A percentile compares a stretch with the other conserved stretches of the same genome.
Conservation (phyloP, 495 filamentous ascomycete species). For the Symbiotaphrina buchneri region DNA sequence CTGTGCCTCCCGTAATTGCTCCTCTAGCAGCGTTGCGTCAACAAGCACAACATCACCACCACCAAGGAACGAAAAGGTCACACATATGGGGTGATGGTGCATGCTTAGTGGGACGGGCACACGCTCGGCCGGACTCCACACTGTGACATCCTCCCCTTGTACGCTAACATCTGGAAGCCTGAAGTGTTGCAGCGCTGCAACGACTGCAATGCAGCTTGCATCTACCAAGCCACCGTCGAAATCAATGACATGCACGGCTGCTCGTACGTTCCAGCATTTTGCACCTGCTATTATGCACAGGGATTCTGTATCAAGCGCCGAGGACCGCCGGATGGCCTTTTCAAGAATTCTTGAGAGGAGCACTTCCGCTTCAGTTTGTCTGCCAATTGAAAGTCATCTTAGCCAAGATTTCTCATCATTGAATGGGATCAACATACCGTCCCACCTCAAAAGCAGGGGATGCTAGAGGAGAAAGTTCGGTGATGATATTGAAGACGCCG, state of each 20-base stretch:
- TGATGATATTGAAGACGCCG: conserved; percentile 74
- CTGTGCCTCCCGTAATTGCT: conserved; percentile 66
- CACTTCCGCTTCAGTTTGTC: conserved; percentile 55
- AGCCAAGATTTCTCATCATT: conserved; percentile 6
- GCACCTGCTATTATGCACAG: conserved; percentile 77
- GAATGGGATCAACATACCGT: conserved; percentile 25
- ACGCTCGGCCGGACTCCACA: conserved; percentile 64
- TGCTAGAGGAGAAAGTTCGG: conserved; percentile 82
- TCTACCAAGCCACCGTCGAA: conserved; percentile 80
- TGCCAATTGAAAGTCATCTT: conserved; percentile 12
- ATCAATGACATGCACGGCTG: conserved; percentile 72
- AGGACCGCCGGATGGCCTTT: conserved; percentile 76
- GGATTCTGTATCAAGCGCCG: conserved; percentile 82
- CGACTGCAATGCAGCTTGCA: conserved; percentile 61
- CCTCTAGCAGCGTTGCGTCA: conserved; percentile 65
- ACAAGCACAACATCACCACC: conserved; percentile 36
- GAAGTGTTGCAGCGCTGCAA: conserved; percentile 77
- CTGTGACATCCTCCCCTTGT: conserved; percentile 55
- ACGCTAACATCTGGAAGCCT: conserved; percentile 70
- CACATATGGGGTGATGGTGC: conserved; percentile 71
- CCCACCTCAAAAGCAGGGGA: conserved; percentile 78
- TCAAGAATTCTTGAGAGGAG: conserved; percentile 75
- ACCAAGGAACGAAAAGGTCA: conserved; percentile 65
- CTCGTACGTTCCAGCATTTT: conserved; percentile 76
- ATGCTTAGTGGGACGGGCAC: conserved; percentile 77